A percentile compares a stretch with the other conserved stretches of the same genome.
These are phyloP conservation scores for Periconia sp. DNA, from an alignment of 2,329 filamentous ascomycete genomes.

Conservation along the genomic window DNA sequence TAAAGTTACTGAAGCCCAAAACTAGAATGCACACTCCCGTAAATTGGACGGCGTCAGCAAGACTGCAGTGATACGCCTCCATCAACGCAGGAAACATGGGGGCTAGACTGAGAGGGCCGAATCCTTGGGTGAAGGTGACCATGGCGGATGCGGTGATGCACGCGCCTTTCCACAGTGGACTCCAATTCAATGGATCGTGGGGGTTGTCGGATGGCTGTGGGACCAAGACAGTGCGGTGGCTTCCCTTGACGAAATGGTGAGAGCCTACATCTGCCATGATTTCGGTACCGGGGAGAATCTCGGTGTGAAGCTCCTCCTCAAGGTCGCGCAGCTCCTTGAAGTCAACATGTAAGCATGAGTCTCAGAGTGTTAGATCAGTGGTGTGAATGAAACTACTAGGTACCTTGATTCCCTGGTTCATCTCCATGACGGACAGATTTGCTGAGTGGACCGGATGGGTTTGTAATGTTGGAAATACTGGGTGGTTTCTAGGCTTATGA, in stretches of 20 bases:
- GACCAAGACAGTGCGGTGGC: conserved; percentile 51
- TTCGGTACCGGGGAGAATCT: conserved; percentile 61
- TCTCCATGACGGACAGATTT: conserved; percentile 7
- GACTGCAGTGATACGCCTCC: conserved; percentile 55
- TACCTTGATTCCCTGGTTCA: conserved; percentile 10
- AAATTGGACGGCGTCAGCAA: conserved; percentile 59
- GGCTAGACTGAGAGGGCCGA: conserved; percentile 58
- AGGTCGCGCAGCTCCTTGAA: conserved; percentile 48
- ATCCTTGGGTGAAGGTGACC: conserved; percentile 56
- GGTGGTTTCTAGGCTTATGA: too few species aligned
- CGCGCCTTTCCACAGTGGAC: conserved; percentile 50
- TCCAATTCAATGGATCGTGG: conserved; percentile 59
- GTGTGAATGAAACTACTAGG: neutral
- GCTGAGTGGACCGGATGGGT: too few species aligned
- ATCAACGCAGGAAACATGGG: conserved; percentile 64
- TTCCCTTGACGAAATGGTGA: conserved; percentile 64
- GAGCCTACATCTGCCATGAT: conserved; percentile 63
- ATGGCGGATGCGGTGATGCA: conserved; percentile 51
- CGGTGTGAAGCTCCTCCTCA: conserved; percentile 55
- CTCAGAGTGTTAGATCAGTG: neutral
- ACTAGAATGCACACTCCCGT: conserved; percentile 60
- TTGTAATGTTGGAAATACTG: too few species aligned
- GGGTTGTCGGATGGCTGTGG: conserved; percentile 56
- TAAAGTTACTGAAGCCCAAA: conserved; percentile 62
- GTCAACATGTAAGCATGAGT: neutral